phyloP scores from a whole-genome alignment of 2,329 filamentous ascomycete genomes.

The Arthrobotrys entomopaga region DNA sequence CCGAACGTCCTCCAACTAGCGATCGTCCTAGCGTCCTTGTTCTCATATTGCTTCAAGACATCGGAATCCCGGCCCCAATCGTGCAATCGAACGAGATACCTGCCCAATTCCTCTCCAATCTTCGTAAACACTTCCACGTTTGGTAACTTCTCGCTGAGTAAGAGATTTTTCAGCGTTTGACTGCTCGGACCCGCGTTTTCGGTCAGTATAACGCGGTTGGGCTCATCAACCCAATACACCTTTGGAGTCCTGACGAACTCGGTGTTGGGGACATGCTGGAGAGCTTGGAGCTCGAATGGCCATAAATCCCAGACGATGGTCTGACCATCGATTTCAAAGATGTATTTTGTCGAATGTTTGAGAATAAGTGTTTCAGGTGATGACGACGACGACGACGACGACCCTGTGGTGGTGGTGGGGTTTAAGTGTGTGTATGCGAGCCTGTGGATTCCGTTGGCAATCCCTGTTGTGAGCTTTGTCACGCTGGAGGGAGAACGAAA shows the following conservation, averaged over 20 bases:
- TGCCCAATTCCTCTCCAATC: conserved; percentile 50
- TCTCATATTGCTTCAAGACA: conserved; percentile 37
- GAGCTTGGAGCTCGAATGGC: conserved; percentile 29
- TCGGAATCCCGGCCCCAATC: conserved; percentile 21
- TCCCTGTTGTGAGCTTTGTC: conserved; percentile 19
- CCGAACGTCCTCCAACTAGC: conserved; percentile 50
- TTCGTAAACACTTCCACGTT: conserved; percentile 20
- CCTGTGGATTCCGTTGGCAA: conserved; percentile 44
- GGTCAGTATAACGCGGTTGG: conserved; percentile 47
- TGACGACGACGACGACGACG: no score
- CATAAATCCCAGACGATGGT: conserved; percentile 49
- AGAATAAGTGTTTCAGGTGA: conserved; percentile 17
- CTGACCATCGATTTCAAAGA: conserved; percentile 28
- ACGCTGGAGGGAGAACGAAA: conserved; percentile 30
- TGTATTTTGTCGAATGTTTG: conserved; percentile 49
- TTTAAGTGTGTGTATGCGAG: conserved; percentile 26
- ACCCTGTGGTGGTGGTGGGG: conserved; percentile 14
- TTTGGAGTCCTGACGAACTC: conserved; percentile 43
- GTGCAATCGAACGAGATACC: conserved; percentile 32
- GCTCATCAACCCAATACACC: conserved; percentile 47
- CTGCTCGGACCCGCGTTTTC: conserved; percentile 46
- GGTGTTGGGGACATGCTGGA: conserved; percentile 36
- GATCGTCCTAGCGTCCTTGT: conserved; percentile 38
- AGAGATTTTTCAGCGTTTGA: conserved; percentile 32
- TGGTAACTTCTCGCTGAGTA: conserved; percentile 31